Conservation (phyloP, 2,329 filamentous ascomycete genomes). For the Pseudogymnoascus sp. region DNA sequence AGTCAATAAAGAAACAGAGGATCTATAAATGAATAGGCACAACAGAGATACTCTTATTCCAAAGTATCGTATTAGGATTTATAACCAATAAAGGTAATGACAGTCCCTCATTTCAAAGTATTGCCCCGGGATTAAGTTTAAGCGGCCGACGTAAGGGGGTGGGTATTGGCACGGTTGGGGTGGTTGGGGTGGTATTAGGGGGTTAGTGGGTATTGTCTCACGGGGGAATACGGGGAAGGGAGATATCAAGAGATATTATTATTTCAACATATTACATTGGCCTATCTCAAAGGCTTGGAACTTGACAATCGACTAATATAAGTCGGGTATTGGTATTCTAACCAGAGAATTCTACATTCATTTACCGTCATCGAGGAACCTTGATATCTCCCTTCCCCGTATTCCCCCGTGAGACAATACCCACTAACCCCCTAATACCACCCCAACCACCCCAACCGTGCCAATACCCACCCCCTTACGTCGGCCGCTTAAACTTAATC, state of each 20-base stretch:
- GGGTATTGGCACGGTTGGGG: background rate
- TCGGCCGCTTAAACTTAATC: constrained; percentile 30
- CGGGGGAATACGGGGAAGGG: background rate
- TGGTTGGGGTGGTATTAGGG: background rate
- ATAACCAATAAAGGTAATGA: background rate
- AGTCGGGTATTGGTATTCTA: background rate
- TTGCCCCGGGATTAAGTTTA: constrained; percentile 38
- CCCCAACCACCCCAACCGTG: background rate
- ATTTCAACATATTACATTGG: background rate
- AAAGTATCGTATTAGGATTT: background rate
- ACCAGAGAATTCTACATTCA: background rate
- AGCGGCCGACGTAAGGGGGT: background rate
- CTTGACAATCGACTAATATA: background rate
- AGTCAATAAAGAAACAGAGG: background rate
- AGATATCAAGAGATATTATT: background rate
- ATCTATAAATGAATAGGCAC: background rate
- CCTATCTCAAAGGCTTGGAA: background rate
- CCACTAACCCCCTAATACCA: background rate
- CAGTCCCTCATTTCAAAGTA: background rate
- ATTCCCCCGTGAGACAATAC: background rate
- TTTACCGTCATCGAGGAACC: background rate
- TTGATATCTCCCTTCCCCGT: background rate
- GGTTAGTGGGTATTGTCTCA: background rate
- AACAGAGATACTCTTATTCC: background rate
- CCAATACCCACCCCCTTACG: background rate